Evolutionary conservation across 2,329 filamentous ascomycete genomes (phyloP), one percentile per base, ranked within the genome.

Genomic region (Claviceps capensis): DNA sequence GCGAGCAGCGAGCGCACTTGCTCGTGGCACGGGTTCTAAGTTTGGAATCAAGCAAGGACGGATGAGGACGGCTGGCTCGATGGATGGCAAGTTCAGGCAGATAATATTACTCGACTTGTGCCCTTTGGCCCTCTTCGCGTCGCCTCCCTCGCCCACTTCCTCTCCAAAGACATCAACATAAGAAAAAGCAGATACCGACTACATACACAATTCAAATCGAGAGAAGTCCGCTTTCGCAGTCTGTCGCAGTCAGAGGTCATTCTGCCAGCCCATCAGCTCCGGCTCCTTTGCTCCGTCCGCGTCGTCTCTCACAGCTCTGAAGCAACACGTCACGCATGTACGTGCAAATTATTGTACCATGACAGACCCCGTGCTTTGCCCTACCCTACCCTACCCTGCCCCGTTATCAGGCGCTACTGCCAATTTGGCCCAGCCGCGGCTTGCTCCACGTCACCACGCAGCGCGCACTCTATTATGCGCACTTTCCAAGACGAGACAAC

Each of bases 221-320:
- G 76, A 11, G 76, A 11, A 77, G 72, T 76, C 72, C 72, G 69
- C 70, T 72, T 76, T 80, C 77, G 76, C 77, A 76, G 77, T 75
- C 70, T 73, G 77, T 80, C 77, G 77, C 77, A 77, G 77, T 75
- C 72, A 69, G 45, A 67, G 76, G 75, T 74, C 67, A 69, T 79
- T 75, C 72, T 75, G 69, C 67, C 76, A 78, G 75, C 73, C 65
- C 59, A 60, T 59, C 62, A 62, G 58, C 59, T 58, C 60, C 60
- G 61, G 62, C 58, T 54, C 48, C 43, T 57, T 61, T 61, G 56
- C 56, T 56, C 58, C 56, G 52, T 59, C 54, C 57, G 55, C 55
- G 59, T 57, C 16, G 22, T 44, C 42, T 44, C 22, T 55, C 54
- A 54, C 54, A 58, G 57, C 61, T 65, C 61, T 30, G 30, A 34